Percentiles rank a stretch among this genome's conserved stretches.
These are phyloP conservation scores for Beta vulgaris DNA, from an alignment of 148 eudicot genomes.

Conservation along the genomic window DNA sequence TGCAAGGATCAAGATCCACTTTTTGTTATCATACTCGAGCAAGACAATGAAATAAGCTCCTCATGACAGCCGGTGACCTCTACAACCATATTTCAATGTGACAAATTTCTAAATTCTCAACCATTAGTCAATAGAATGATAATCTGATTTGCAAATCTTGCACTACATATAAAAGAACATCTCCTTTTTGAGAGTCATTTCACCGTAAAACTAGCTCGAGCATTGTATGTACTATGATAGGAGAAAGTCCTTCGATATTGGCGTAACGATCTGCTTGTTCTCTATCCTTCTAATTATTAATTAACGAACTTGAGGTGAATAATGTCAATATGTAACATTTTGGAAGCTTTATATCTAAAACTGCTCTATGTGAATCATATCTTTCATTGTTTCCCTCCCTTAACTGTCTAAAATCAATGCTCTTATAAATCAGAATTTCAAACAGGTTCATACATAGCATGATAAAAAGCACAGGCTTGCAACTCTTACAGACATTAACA, in stretches of 20 bases:
- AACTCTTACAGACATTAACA: background rate
- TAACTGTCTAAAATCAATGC: background rate
- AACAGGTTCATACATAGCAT: background rate
- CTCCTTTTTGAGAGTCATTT: background rate
- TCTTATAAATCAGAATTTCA: background rate
- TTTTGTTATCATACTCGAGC: background rate
- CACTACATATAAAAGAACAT: background rate
- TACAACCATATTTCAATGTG: background rate
- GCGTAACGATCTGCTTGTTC: background rate
- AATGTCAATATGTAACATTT: background rate
- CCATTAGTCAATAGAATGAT: background rate
- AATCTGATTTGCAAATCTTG: background rate
- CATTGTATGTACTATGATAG: background rate
- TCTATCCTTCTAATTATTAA: background rate
- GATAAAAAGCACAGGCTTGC: too few relatives aligned
- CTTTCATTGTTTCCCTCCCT: background rate
- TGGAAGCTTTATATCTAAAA: background rate
- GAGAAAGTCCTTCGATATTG: background rate
- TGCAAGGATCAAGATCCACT: background rate
- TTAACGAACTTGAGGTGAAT: background rate
- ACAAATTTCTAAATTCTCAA: background rate
- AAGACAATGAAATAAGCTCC: conserved; percentile 11
- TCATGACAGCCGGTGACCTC: background rate
- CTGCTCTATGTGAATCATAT: background rate
- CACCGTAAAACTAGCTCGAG: background rate